Evolutionary conservation across 768 basidiomycete genomes (phyloP), one percentile per base, ranked within the genome.

Genomic region (Coprinopsis marcescibilis): DNA sequence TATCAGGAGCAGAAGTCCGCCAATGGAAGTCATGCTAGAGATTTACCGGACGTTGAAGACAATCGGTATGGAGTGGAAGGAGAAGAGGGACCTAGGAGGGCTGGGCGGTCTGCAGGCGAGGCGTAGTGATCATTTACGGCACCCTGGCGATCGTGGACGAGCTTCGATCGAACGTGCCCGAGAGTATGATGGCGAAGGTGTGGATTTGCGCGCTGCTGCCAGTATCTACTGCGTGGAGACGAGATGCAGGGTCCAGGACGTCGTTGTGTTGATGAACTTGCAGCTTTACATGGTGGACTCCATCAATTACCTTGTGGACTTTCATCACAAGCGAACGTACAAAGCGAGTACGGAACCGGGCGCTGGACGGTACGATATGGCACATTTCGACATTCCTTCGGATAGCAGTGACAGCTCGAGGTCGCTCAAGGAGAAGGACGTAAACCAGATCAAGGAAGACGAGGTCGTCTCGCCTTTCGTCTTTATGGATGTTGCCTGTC

Each of bases 11-110:
- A 76, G 94, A 49, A 87, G 83, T 48, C 90, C 93, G 25, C 96
- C 94, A 17, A 95, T 98, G 89, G 96, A 99, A 64, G 95, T 99
- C 19, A 97, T 99, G 94, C 69, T 96, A 20, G 95, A 97, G 75
- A 96, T 99, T 43, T 98, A 99, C 66, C 73, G 89, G 51, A 96
- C 94, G 34, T 68, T 99, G 41, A 85, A 86, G 66, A 72, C 82
- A 50, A 72, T 97, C 15, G 89, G 86, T 13, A 95, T 98, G 90
- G 91, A 99, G 65, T 99, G 96, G 96, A 89, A 89, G 63, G 82
- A 87, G 69, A 96, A 96, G 73, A 77, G 76, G 52, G 80, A 80
- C 49, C 64, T 90, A 1, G 87, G 86, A 1, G 83, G 85, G 3
- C 59, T 89, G 23, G 86, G 86, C 2, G 81, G 78, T 4, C 51